A percentile compares a stretch with the other conserved stretches of the same genome.
These are phyloP conservation scores for Ballota nigra DNA, from an alignment of 257 asterid genomes.

Conservation along the genomic window DNA sequence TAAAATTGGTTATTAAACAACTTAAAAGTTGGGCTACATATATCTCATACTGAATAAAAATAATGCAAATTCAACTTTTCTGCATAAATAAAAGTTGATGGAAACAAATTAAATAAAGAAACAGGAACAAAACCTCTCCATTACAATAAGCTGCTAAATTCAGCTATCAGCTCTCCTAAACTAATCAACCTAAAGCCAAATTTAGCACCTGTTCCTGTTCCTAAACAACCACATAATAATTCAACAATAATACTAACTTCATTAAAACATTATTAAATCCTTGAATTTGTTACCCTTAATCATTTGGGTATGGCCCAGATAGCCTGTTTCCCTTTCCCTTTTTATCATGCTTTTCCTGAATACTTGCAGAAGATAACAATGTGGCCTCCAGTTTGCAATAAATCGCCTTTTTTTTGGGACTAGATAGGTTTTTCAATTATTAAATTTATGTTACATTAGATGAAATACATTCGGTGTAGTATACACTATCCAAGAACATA, in stretches of 20 bases:
- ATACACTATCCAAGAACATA: neutral
- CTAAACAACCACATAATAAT: conserved; percentile 27
- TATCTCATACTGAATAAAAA: neutral
- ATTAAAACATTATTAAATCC: conserved; percentile 2
- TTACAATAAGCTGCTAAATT: conserved; percentile 50
- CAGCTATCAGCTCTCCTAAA: conserved; percentile 34
- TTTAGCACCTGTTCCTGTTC: conserved; percentile 77
- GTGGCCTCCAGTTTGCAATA: conserved; percentile 25
- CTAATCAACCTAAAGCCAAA: conserved; percentile 44
- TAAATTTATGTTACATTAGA: neutral
- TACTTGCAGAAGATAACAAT: conserved; percentile 25
- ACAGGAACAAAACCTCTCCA: conserved; percentile 50
- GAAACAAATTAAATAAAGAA: conserved; percentile 32
- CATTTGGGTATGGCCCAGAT: conserved; percentile 50
- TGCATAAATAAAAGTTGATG: conserved; percentile 19
- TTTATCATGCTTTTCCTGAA: conserved; percentile 27
- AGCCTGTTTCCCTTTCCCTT: conserved; percentile 40
- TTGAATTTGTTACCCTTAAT: conserved; percentile 33
- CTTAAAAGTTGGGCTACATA: neutral
- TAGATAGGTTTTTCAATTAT: conserved; percentile 5
- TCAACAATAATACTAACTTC: neutral
- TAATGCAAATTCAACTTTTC: neutral
- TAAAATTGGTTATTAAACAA: neutral
- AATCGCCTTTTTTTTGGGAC: conserved; percentile 11
- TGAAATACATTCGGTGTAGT: neutral